Evolutionary conservation across 257 asterid species (phyloP).

Genomic region (Solanum sitiens): DNA sequence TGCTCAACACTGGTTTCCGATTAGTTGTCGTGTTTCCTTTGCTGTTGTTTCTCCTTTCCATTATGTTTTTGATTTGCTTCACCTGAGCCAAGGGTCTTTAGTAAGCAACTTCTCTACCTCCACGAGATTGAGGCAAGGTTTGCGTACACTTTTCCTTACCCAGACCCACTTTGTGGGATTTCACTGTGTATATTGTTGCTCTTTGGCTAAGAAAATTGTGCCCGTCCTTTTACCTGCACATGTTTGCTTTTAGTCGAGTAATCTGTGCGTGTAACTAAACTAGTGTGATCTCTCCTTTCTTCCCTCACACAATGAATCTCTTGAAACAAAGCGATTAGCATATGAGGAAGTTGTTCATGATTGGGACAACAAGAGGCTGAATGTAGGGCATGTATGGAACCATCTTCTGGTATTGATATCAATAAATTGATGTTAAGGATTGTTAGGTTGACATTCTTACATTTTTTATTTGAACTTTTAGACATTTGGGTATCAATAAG

Average conservation of each 20-base stretch:
- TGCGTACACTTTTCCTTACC: too few species aligned
- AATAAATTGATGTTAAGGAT: background rate
- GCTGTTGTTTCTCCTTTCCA: background rate
- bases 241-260: background rate
- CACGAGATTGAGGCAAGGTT: background rate
- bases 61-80: background rate
- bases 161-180: background rate
- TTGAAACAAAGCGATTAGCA: too few species aligned
- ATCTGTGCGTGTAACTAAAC: background rate
- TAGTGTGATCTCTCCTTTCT: too few species aligned
- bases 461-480: conserved; percentile 10
- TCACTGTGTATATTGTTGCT: background rate
- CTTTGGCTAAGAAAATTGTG: background rate
- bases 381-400: conserved; percentile 65
- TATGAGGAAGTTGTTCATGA: conserved; percentile 68
- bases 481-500: conserved; percentile 45
- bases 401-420: conserved; percentile 2
- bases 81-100: background rate
- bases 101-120: background rate
- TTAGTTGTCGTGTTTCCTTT: background rate
- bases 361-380: conserved; percentile 76
- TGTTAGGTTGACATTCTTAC: background rate
- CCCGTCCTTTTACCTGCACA: background rate
- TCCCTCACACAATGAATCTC: too few species aligned
- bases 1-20: background rate